Evolutionary conservation across 2,329 filamentous ascomycete species (phyloP).

Genomic region (Hypoxylon sp.): DNA sequence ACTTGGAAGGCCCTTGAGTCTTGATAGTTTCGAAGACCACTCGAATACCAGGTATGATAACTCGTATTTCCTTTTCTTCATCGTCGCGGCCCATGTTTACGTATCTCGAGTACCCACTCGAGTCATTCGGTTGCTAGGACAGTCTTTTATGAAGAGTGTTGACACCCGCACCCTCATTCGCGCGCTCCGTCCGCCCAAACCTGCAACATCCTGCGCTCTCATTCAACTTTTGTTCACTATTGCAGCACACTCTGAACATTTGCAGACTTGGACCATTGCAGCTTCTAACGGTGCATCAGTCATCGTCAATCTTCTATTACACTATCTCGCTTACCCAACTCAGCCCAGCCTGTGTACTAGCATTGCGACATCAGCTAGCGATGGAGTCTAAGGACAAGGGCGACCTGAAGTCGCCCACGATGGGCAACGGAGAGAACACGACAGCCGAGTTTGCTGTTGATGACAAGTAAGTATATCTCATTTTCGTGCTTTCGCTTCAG

Average conservation of each 20-base stretch:
- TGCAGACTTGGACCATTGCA: no score
- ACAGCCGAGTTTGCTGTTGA: slow-evolving; percentile 1
- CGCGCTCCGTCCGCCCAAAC: not conserved
- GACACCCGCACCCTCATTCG: not conserved
- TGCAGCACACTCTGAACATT: not conserved
- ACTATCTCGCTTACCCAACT: no score
- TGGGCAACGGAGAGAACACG: not conserved
- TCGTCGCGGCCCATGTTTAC: not conserved
- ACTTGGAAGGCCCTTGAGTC: not conserved
- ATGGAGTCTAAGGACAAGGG: not conserved
- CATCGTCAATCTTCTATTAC: no score
- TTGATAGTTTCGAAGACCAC: not conserved
- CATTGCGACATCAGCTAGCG: not conserved
- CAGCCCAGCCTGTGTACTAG: no score
- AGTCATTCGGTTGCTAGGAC: not conserved
- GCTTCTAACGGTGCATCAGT: no score
- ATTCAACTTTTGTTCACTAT: not conserved
- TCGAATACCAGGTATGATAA: not conserved
- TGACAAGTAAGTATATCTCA: slow-evolving; percentile 17
- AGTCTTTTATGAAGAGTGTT: no score
- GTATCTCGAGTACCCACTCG: not conserved
- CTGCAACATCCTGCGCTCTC: not conserved
- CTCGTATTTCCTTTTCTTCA: slow-evolving; percentile 4
- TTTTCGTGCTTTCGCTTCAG: not conserved
- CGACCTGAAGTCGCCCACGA: not conserved